Conservation (phyloP, 2,329 filamentous ascomycete species). For the Fusarium subtropicale region DNA sequence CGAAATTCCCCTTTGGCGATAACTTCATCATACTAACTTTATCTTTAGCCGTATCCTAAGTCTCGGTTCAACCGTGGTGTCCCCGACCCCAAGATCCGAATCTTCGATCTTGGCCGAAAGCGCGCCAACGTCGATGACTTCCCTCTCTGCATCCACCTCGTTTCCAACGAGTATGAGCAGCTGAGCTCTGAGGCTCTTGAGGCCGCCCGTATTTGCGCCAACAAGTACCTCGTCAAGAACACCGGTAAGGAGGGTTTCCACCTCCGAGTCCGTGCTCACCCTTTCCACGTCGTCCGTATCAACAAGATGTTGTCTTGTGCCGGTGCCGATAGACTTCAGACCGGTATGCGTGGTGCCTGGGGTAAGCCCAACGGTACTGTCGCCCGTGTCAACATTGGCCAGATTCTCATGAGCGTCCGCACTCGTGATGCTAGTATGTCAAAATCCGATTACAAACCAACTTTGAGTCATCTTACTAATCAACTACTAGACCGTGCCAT, state of each 20-base stretch:
- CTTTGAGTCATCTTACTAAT: conserved; percentile 46
- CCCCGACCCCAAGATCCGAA: conserved; percentile 84
- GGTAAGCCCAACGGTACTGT: conserved; percentile 99
- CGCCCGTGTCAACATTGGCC: conserved; percentile 99
- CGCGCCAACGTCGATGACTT: conserved; percentile 99
- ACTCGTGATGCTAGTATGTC: conserved; percentile 90
- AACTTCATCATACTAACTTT: conserved; percentile 31
- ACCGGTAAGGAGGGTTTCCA: conserved; percentile 80
- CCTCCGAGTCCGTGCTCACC: conserved; percentile 87
- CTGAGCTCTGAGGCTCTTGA: conserved; percentile 99
- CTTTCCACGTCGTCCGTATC: conserved; percentile 99
- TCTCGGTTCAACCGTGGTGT: conserved; percentile 99
- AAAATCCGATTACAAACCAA: conserved; percentile 27
- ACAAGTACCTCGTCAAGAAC: conserved; percentile 90
- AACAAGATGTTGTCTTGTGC: conserved; percentile 99
- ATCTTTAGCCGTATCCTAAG: conserved; percentile 90
- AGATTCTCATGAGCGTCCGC: conserved; percentile 97
- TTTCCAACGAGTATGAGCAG: conserved; percentile 99
- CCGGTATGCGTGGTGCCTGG: conserved; percentile 99
- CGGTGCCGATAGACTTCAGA: conserved; percentile 99
- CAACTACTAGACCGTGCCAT: conserved; percentile 76
- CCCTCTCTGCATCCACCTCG: conserved; percentile 98
- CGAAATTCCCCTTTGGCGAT: background rate
- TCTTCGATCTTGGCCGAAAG: conserved; percentile 99
- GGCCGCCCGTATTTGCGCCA: conserved; percentile 99